Evolutionary conservation across 192 early-diverging fungal species (phyloP).

Genomic region (Jimgerdemannia lactiflua): DNA sequence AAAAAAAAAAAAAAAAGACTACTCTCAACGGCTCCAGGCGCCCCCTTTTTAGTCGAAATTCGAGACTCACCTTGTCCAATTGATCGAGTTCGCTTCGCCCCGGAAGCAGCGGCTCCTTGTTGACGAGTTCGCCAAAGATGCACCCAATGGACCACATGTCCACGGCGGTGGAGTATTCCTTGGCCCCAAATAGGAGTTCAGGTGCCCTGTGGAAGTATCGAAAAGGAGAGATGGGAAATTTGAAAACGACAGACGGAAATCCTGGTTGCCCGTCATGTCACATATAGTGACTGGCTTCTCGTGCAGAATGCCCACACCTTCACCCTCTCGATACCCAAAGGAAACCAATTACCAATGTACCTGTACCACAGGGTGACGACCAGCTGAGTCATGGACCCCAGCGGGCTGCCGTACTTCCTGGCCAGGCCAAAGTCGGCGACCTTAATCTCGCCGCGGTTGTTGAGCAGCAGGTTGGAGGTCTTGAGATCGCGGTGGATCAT

Average conservation of each 20-base stretch:
- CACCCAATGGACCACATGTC: slow-evolving; percentile 96
- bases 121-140: slow-evolving; percentile 93
- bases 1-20: too few relatives aligned
- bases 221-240: neutral
- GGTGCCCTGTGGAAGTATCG: slow-evolving; percentile 45
- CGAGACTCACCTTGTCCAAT: slow-evolving; percentile 50
- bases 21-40: too few relatives aligned
- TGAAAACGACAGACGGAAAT: neutral
- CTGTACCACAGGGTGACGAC: slow-evolving; percentile 75
- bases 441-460: slow-evolving; percentile 59
- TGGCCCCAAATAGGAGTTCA: slow-evolving; percentile 56
- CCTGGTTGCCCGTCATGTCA: neutral
- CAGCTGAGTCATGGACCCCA: slow-evolving; percentile 59
- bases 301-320: too few relatives aligned
- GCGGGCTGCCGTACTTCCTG: slow-evolving; percentile 58
- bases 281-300: too few relatives aligned
- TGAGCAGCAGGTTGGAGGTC: slow-evolving; percentile 59
- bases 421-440: slow-evolving; percentile 73
- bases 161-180: slow-evolving; percentile 62
- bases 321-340: too few relatives aligned
- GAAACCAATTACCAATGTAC: slow-evolving; percentile 17
- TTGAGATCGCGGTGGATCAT: slow-evolving; percentile 71
- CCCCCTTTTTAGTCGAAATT: too few relatives aligned
- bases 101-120: slow-evolving; percentile 78
- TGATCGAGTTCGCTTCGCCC: slow-evolving; percentile 83